Conservation (phyloP, 768 basidiomycete species). For the Boletus rubroflammeus region DNA sequence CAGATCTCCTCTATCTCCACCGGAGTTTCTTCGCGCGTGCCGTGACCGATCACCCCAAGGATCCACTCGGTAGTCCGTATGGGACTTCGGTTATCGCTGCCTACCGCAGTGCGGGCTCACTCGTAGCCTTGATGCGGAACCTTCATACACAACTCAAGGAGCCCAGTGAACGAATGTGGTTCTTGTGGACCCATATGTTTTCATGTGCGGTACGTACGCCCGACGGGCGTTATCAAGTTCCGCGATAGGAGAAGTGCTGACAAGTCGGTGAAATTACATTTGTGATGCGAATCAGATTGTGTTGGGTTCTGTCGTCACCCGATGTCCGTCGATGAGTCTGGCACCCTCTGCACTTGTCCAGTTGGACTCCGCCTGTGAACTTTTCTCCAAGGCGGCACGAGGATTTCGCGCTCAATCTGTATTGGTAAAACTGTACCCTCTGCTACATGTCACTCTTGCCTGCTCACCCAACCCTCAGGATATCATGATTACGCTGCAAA, state of each 20-base stretch:
- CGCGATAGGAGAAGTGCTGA: conserved; percentile 16
- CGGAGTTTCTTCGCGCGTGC: conserved; percentile 73
- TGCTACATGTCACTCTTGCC: neutral
- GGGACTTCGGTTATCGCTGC: conserved; percentile 73
- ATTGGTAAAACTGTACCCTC: conserved; percentile 41
- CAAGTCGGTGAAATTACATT: conserved; percentile 4
- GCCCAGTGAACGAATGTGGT: conserved; percentile 63
- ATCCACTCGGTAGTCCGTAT: conserved; percentile 68
- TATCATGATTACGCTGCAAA: conserved; percentile 61
- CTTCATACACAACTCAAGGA: conserved; percentile 62
- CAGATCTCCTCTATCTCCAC: conserved; percentile 68
- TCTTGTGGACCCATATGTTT: conserved; percentile 45
- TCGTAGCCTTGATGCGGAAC: conserved; percentile 68
- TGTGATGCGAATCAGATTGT: conserved; percentile 43
- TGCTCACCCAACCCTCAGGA: conserved; percentile 36
- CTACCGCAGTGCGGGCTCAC: conserved; percentile 67
- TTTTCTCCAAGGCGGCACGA: conserved; percentile 65
- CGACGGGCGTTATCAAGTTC: conserved; percentile 1
- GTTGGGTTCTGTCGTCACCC: conserved; percentile 70
- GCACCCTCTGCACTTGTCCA: conserved; percentile 72
- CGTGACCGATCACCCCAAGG: conserved; percentile 69
- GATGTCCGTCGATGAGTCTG: conserved; percentile 75
- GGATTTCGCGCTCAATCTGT: conserved; percentile 65
- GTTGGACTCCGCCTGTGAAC: conserved; percentile 69
- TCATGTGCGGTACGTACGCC: conserved; percentile 55